Conservation (phyloP, 129 eudicot species). For the Escallonia rubra region DNA sequence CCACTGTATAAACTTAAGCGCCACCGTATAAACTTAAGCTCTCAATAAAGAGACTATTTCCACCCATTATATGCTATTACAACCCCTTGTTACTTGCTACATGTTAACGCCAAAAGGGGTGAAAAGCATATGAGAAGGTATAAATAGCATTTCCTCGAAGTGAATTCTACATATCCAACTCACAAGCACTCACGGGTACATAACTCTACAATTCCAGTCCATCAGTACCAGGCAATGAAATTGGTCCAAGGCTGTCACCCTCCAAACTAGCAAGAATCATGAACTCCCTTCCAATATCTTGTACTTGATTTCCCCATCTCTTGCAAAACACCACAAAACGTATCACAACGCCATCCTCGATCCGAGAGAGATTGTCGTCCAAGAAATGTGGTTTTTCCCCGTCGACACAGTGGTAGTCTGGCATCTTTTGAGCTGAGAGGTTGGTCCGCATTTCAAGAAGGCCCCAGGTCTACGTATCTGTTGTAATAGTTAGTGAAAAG, state of each 20-base stretch:
- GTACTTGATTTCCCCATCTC: slow-evolving; percentile 36
- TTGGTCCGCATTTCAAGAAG: slow-evolving; percentile 63
- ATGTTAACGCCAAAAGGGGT: no score
- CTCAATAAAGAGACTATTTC: no score
- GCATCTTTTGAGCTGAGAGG: slow-evolving; percentile 48
- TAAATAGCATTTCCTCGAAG: no score
- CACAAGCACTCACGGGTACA: no score
- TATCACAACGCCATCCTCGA: slow-evolving; percentile 54
- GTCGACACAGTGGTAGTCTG: slow-evolving; percentile 42
- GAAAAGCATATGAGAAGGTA: no score
- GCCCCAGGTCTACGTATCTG: slow-evolving; percentile 36
- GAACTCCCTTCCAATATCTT: slow-evolving; percentile 23
- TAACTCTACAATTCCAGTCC: slow-evolving; percentile 40
- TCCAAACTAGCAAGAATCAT: slow-evolving; percentile 56
- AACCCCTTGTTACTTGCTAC: background rate
- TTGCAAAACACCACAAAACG: slow-evolving; percentile 46
- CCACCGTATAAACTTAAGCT: no score
- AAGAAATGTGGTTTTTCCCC: slow-evolving; percentile 34
- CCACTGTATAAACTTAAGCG: no score
- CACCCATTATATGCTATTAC: no score
- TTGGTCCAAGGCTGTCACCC: slow-evolving; percentile 65
- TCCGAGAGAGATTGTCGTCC: slow-evolving; percentile 50
- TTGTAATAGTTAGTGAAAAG: no score
- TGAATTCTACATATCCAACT: no score
- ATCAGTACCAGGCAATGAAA: slow-evolving; percentile 53